Evolutionary conservation across 805 yeast genomes (phyloP).

Genomic region (Ogataea methylovora): DNA sequence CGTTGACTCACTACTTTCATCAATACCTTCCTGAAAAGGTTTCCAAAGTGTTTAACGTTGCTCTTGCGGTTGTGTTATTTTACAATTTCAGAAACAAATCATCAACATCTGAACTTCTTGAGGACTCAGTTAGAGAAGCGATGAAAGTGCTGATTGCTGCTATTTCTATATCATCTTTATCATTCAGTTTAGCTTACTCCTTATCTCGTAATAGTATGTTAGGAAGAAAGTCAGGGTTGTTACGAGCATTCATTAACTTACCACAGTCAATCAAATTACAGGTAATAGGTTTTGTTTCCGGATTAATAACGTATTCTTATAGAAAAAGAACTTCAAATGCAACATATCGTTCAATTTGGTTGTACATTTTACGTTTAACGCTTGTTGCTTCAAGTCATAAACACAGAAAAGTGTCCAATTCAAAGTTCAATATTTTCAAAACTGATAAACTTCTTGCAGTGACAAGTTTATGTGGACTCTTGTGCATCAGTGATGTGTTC

Average conservation of each 20-base stretch:
- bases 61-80: constrained; percentile 8
- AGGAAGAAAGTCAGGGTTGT: background rate
- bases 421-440: constrained; percentile 3
- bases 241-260: background rate
- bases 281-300: constrained; percentile 10
- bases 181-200: constrained; percentile 1
- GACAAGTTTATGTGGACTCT: constrained; percentile 6
- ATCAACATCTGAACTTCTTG: constrained; percentile 3
- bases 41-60: constrained; percentile 7
- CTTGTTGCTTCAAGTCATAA: constrained; percentile 5
- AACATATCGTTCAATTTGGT: constrained; percentile 12
- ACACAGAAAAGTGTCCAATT: constrained; percentile 4
- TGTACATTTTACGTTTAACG: constrained; percentile 12
- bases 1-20: background rate
- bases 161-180: constrained; percentile 5
- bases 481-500: constrained; percentile 9
- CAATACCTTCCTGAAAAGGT: constrained; percentile 6
- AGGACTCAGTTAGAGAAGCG: constrained; percentile 4
- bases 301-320: constrained; percentile 7
- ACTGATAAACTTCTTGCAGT: constrained; percentile 9
- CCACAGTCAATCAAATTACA: constrained; percentile 3
- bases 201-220: background rate
- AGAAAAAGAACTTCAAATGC: constrained; percentile 4
- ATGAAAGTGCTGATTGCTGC: constrained; percentile 7
- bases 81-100: constrained; percentile 2